Percentiles rank a stretch among this genome's conserved stretches.
phyloP scores from a whole-genome alignment of 208 protist species.

The Trypanosomatidae sp. region DNA sequence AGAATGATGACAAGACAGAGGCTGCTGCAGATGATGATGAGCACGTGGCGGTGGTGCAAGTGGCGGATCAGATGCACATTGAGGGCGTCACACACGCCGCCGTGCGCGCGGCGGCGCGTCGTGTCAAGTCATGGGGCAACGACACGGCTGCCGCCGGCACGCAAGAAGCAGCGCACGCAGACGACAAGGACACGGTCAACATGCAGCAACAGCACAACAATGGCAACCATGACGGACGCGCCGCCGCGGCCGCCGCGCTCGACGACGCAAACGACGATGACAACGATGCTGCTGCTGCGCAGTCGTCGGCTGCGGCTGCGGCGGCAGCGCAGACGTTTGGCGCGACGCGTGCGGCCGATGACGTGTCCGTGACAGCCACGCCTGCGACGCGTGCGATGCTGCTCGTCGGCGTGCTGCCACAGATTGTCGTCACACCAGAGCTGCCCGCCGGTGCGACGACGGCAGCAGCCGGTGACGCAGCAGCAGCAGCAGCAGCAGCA shows the following conservation, averaged over 20 bases:
- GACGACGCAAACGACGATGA: background rate
- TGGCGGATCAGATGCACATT: slow-evolving; percentile 33
- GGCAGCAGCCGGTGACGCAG: background rate
- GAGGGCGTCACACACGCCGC: slow-evolving; percentile 18
- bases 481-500: background rate
- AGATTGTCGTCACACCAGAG: slow-evolving; percentile 33
- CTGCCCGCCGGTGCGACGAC: slow-evolving; percentile 7
- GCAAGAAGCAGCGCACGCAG: too few species aligned
- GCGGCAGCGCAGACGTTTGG: too few species aligned
- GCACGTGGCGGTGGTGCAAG: slow-evolving; percentile 13
- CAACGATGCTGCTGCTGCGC: background rate
- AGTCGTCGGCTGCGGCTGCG: too few species aligned
- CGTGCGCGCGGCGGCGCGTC: slow-evolving; percentile 7
- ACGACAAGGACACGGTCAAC: too few species aligned
- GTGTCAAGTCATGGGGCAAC: too few species aligned
- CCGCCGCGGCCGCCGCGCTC: too few species aligned
- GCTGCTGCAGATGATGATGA: slow-evolving; percentile 4
- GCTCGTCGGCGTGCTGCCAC: slow-evolving; percentile 37
- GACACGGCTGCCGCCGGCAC: too few species aligned
- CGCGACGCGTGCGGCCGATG: too few species aligned
- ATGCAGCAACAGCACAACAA: too few species aligned
- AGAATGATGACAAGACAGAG: background rate
- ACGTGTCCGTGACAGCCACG: too few species aligned
- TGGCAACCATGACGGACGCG: too few species aligned
- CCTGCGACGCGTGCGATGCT: slow-evolving; percentile 11